Evolutionary conservation across 768 basidiomycete genomes (phyloP), one percentile per base, ranked within the genome.

Genomic region (Pulveroboletus frians): DNA sequence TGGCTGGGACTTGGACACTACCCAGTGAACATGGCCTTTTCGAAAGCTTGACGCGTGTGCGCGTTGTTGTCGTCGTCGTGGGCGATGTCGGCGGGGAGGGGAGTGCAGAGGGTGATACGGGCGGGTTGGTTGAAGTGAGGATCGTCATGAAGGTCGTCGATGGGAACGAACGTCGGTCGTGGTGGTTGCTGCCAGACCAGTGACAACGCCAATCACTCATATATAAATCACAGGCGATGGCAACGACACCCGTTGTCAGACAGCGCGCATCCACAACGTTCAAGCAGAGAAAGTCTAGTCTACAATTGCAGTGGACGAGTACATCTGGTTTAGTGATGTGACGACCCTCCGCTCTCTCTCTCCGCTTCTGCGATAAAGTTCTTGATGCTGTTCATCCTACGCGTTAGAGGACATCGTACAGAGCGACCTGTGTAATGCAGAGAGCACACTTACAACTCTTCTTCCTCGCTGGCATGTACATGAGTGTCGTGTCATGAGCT

Each of bases 351-450:
- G 55, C 80, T 70, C 65, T 80, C 85, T 70, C 86, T 88, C 76
- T 91, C 89, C 40, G 89, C 88, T 63, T 89, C 88, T 48, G 78
- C 81, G 52, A 91, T 78, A 64, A 88, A 92, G 43, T 83, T 82
- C 66, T 77, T 74, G 71, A 92, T 88, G 65, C 89, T 92, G 72
- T 75, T 61, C 56, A 72, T 69, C 76, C 78, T 79, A 64, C 67
- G 51, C 69, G 71, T 79, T 58, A 61, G 63, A 62, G 47, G 47
- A 50, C 65, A 59, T 60, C 67, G 60, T 68, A 62, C 63, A 58
- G 57, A 57, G 58, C 47, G 32, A 51, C 45, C 23, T 18, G 31
- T 47, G 18, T 31, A 34, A 17, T 50, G 32, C 31, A 56, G 52
- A 43, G 32, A 31, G 35, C 36, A 56, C 65, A 80, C 79, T 68